Conservation (phyloP, 2,329 filamentous ascomycete species). For the Dendrostoma leiphaemia region DNA sequence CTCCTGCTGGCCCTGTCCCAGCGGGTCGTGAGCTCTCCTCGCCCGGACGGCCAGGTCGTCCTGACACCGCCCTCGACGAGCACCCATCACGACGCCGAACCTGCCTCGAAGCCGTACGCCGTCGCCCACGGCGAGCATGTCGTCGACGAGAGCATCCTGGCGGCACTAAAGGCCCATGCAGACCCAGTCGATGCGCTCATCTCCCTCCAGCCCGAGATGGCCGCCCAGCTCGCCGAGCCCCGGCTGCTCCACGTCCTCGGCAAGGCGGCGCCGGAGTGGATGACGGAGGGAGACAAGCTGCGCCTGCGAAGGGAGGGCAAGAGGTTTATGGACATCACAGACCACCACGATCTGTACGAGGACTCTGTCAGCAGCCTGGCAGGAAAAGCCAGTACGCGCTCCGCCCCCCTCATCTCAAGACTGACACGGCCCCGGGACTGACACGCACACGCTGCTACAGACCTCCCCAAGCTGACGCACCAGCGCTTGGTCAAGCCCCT, state of each 20-base stretch:
- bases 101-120: background rate
- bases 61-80: background rate
- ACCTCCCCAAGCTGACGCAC: constrained; percentile 39
- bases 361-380: constrained; percentile 20
- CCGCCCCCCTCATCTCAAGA: background rate
- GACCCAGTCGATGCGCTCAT: constrained; percentile 14
- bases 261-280: constrained; percentile 61
- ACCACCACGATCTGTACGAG: constrained; percentile 50
- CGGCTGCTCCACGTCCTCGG: constrained; percentile 64
- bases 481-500: constrained; percentile 56
- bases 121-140: background rate
- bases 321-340: constrained; percentile 74
- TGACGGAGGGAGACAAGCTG: constrained; percentile 74
- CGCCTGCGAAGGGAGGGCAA: constrained; percentile 61
- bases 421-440: background rate
- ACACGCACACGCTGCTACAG: constrained; percentile 17
- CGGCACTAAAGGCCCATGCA: constrained; percentile 2
- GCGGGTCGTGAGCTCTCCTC: constrained; percentile 6
- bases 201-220: constrained; percentile 14
- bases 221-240: constrained; percentile 33
- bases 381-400: constrained; percentile 30
- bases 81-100: background rate
- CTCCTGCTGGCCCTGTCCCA: constrained; percentile 8
- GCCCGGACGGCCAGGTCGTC: constrained; percentile 4
- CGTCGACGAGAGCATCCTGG: constrained; percentile 11